Percentiles rank a stretch among this genome's conserved stretches.
phyloP scores from a whole-genome alignment of 1,284 basidiomycete species.

The Leucoagaricus sp. region DNA sequence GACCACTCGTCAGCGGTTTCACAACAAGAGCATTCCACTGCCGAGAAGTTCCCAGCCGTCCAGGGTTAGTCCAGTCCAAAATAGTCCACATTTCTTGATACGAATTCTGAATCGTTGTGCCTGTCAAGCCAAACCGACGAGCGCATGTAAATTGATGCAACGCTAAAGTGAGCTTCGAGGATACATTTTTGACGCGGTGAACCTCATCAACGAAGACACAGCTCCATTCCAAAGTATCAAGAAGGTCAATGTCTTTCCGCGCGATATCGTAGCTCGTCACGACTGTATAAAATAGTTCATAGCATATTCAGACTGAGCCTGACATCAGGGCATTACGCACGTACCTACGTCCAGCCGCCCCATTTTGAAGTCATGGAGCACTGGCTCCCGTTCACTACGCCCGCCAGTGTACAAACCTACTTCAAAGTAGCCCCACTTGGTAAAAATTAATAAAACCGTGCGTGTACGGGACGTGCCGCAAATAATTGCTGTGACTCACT shows the following conservation, averaged over 20 bases:
- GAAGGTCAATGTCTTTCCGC: conserved; percentile 60
- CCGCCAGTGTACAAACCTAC: conserved; percentile 65
- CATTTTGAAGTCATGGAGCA: conserved; percentile 69
- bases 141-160: conserved; percentile 64
- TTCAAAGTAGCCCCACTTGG: conserved; percentile 81
- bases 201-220: conserved; percentile 83
- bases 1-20: conserved; percentile 67
- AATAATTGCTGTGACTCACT: conserved; percentile 24
- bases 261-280: conserved; percentile 74
- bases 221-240: conserved; percentile 67
- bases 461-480: background rate
- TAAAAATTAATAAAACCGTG: background rate
- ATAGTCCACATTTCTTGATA: conserved; percentile 86
- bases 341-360: conserved; percentile 75
- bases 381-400: conserved; percentile 48
- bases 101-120: conserved; percentile 85
- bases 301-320: conserved; percentile 10
- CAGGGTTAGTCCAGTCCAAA: conserved; percentile 80
- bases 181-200: conserved; percentile 78
- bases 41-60: conserved; percentile 57
- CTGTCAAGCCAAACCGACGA: conserved; percentile 77
- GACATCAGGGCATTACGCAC: conserved; percentile 29
- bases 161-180: conserved; percentile 60
- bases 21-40: conserved; percentile 74
- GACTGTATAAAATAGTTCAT: conserved; percentile 43